Base-by-base conservation (phyloP, 2,329 filamentous ascomycete genomes). In the Neofusicoccum kwambonambiense region DNA sequence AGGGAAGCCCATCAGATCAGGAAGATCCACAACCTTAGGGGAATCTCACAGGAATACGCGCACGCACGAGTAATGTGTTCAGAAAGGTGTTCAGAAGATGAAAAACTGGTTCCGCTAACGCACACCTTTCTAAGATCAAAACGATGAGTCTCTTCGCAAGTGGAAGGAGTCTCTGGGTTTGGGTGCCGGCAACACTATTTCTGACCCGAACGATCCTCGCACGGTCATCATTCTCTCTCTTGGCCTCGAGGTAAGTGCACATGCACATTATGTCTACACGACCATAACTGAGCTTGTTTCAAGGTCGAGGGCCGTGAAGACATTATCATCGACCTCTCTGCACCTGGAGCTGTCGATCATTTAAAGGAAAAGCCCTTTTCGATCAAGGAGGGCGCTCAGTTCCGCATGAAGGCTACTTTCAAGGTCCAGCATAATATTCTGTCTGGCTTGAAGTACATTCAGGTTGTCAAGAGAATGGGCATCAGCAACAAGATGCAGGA, bases 101-200 rank as follows among this genome's bases (percentile, higher is more conserved):
- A 22, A 22, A 22, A 22, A 22, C 22, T 22, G 12, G 35, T 39
- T 7, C 35, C 22, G 42, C 35, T 56, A 19, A 57, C 34, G n/a
- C n/a, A n/a, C 31, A 27, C 2, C 47, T 13, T 15, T 13, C 8
- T 42, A 31, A 88, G 87, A 89, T 78, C 79, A 85, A 73, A 83
- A 91, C 73, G 95, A 99, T 78, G 94, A 98, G 80, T 95, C 94
- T 67, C 89, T 99, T 73, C 91, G 96, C 81, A 90, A 94, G 74
- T 99, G 96, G 90, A 99, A 99, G 84, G 87, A 94, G 75, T 98
- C 94, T 12, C 90, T 99, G 67, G 95, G 95, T 71, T 88, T 98
- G 67, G 87, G 89, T 69, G 88, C 83, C 64, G 82, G 87, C 71
- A 79, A 77, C 66, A 72, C 76, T 70, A 78, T 83, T 70, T 79